Evolutionary conservation across 768 basidiomycete genomes (phyloP), one percentile per base, ranked within the genome.

Genomic region (Leccinum variicolor): DNA sequence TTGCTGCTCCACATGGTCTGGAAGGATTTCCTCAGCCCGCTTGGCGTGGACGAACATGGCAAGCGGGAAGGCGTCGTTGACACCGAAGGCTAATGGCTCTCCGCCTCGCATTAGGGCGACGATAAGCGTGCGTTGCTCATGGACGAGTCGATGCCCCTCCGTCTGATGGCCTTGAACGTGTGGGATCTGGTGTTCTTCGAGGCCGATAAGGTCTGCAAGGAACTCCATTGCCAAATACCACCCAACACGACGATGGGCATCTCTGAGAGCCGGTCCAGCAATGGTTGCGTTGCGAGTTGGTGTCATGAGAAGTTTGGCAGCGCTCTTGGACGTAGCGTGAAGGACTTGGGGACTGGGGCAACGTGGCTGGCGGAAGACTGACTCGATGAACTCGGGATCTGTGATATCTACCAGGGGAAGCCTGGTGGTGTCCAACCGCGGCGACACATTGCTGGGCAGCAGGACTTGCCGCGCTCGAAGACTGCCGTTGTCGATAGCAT

Each of bases 221-320:
- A 59, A 59, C 55, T 59, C 58, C 58, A 57, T 59, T 52, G 58
- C 58, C 46, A 59, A 52, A 52, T 59, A 59, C 58, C 58, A 59
- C 45, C 58, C 58, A 57, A 59, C 58, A 52, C 58, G 58, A 59
- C 55, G 56, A 57, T 59, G 58, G 45, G 58, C 58, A 31, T 57
- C 55, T 57, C 58, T 59, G 58, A 59, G 58, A 52, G 58, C 58
- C 9, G 58, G 58, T 52, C 58, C 55, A 52, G 58, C 55, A 48
- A 59, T 59, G 50, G 58, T 57, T 58, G 58, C 58, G 25, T 59
- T 4, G 50, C 58, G 55, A 57, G 58, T 59, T 57, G 58, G 58
- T 4, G 55, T 59, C 58, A 52, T 59, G 45, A 59, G 58, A 33
- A 59, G 58, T 48, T 59, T 59, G 17, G 55, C 55, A 41, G 55